Evolutionary conservation across 257 asterid species (phyloP), one percentile per base, ranked within the genome.

Genomic region (Ocimum tenuiflorum): DNA sequence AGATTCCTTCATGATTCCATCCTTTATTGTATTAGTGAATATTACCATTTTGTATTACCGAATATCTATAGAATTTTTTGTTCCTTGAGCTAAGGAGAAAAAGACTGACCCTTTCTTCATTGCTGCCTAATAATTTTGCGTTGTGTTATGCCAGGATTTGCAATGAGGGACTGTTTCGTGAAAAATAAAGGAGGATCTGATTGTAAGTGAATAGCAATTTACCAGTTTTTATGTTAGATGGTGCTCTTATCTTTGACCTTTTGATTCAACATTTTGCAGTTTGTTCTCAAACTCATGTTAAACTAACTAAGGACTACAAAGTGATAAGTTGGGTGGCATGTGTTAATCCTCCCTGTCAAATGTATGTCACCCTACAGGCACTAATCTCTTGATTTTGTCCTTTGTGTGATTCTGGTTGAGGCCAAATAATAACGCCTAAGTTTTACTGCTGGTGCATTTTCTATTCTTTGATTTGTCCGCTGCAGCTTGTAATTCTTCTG

Each of bases 281-380:
- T 78, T 61, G 36, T 68, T 58, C 69, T 48, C 64, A 24, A 36
- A 59, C 73, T 33, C 70, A 56, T 57, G 56, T 79, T 60, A 59
- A 68, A 75, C 75, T 87, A 73, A 76, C 67, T 7, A 87, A 82
- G 81, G 89, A 82, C 59, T 36, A 14, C 31, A 87, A 60, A 73
- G 46, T 36, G 20, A 87, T 87, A 43, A 77, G 86, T 35, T 71
- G 80, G 69, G 71, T 72, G 54, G 74, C 75, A 56, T 85, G 89
- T 70, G 19, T 59, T 42, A 60, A 71, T 73, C 81, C 84, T 63
- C 88, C 89, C 49, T 63, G 14, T 69, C 69, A 79, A 69, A 70
- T 81, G 95, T 87, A 81, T 33, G 91, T 55, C 14, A 13, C 52
- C 64, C 47, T 59, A 50, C 22, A n/a, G 12, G 17, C 63, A 63